These are phyloP conservation scores for Neobulgaria alba DNA, from an alignment of 2,329 filamentous ascomycete genomes.

Conservation along the genomic window DNA sequence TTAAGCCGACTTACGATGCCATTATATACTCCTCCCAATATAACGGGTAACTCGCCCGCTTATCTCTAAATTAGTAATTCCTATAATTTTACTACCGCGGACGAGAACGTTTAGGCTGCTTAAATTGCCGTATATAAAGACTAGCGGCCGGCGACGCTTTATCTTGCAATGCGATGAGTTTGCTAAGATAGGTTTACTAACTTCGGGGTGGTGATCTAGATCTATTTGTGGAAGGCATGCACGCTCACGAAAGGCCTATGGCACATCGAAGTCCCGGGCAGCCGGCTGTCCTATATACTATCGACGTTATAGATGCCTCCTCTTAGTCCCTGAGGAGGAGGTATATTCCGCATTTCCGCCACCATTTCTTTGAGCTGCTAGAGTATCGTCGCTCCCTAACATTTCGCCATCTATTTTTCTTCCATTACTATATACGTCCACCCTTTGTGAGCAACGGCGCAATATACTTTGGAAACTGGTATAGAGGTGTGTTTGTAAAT, in stretches of 20 bases:
- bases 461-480: conserved; percentile 30
- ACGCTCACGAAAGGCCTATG: conserved; percentile 29
- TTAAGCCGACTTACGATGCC: conserved; percentile 33
- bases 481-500: conserved; percentile 30
- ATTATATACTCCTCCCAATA: conserved; percentile 36
- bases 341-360: no score
- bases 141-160: conserved; percentile 4
- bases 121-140: conserved; percentile 39
- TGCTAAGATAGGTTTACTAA: no score
- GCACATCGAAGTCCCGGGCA: conserved; percentile 1
- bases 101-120: conserved; percentile 37
- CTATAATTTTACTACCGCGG: conserved; percentile 31
- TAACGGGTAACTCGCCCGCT: conserved; percentile 32
- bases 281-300: conserved; percentile 1
- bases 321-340: no score
- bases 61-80: conserved; percentile 35
- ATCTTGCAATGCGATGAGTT: conserved; percentile 14
- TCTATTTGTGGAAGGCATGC: conserved; percentile 28
- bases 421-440: conserved; percentile 33
- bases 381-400: no score
- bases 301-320: no score
- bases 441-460: conserved; percentile 27
- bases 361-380: no score
- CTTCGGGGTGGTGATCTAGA: conserved; percentile 4
- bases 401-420: no score